These are phyloP conservation scores for Pisolithus thermaeus DNA, from an alignment of 1,284 basidiomycete species.

Conservation along the genomic window DNA sequence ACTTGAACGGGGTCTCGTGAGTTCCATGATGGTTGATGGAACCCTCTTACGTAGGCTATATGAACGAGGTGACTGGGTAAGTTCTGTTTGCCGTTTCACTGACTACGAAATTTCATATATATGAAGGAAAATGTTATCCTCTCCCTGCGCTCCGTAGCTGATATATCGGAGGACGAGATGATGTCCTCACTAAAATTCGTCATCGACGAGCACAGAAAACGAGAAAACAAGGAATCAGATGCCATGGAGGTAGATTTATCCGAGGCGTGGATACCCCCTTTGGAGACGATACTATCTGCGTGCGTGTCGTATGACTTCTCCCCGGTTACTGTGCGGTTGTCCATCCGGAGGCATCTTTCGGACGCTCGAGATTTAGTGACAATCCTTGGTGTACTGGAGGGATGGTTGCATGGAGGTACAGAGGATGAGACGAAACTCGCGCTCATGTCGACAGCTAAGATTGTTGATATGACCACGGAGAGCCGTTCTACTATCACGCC, in stretches of 20 bases:
- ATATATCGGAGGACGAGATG: constrained; percentile 59
- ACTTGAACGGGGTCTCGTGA: constrained; percentile 48
- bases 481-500: constrained; percentile 31
- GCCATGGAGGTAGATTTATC: constrained; percentile 56
- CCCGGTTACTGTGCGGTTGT: constrained; percentile 44
- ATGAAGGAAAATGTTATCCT: constrained; percentile 48
- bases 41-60: constrained; percentile 49
- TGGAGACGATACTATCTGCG: constrained; percentile 45
- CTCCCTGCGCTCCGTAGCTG: constrained; percentile 48
- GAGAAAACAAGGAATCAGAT: constrained; percentile 22
- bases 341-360: constrained; percentile 48
- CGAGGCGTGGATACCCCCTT: constrained; percentile 32
- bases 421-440: constrained; percentile 38
- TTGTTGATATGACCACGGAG: constrained; percentile 12
- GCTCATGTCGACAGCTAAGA: constrained; percentile 30
- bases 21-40: constrained; percentile 52
- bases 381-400: constrained; percentile 47
- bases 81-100: constrained; percentile 11
- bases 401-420: constrained; percentile 46
- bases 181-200: constrained; percentile 45
- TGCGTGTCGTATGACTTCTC: constrained; percentile 52
- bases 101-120: constrained; percentile 2
- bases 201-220: constrained; percentile 29
- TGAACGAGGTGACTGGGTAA: constrained; percentile 60
- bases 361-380: constrained; percentile 48